Evolutionary conservation across 257 asterid genomes (phyloP), one percentile per base, ranked within the genome.

Genomic region (Vinca minor): DNA sequence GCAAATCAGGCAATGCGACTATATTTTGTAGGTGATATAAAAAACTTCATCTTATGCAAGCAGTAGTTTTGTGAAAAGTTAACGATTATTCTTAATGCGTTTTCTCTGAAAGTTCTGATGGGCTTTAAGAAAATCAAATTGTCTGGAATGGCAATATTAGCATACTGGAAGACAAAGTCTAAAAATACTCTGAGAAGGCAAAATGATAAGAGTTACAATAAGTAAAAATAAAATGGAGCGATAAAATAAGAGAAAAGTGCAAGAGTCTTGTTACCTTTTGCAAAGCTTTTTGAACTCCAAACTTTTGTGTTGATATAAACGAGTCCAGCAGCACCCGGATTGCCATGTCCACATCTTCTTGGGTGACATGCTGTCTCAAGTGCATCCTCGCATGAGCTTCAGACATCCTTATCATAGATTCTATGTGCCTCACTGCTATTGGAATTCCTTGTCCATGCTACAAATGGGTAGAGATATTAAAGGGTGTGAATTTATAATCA

Each of bases 341-440:
- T 60, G 96, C 95, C 96, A 89, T 93, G 81, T 93, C 97, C 62
- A 93, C 97, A 54, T 93, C 99, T 83, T 93, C 97, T 74, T 89
- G 97, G 74, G 82, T 87, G 68, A 93, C 99, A 74, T 93, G 96
- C 66, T 82, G 95, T 67, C 96, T 82, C 39, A 89, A 94, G 77
- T 93, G 99, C 86, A 93, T 87, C 71, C 97, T 82, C 3, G 97
- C 99, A 76, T 87, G 94, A 58, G 99, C 97, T 84, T 93, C 97
- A 69, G 96, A 89, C 97, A 93, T 89, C 76, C 99, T 79, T 76
- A 93, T 93, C 95, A 93, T 87, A 12, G 99, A 93, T 77, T 93
- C 97, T 10, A 93, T 84, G 84, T 89, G 99, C 74, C 99, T 83
- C 70, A 89, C 96, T 0, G 99, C 99, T 73, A 89, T 93, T 41